These are phyloP conservation scores for Pneumocystis jirovecii DNA, from an alignment of 1,139 yeast species.

Conservation along the genomic window DNA sequence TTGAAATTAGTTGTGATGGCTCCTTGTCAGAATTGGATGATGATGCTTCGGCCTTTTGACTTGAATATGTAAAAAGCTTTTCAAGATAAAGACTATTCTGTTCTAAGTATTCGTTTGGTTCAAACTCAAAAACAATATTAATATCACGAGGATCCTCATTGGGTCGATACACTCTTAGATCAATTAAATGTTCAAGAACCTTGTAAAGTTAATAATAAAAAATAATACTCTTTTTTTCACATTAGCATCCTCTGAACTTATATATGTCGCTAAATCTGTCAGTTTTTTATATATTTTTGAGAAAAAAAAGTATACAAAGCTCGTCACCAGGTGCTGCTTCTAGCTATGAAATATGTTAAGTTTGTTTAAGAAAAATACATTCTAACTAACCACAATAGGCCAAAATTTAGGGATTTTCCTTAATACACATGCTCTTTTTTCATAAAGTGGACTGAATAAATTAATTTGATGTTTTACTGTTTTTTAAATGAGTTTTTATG, in stretches of 20 bases:
- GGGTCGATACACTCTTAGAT: slow-evolving; percentile 23
- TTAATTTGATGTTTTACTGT: slow-evolving; percentile 10
- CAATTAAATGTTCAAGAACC: slow-evolving; percentile 20
- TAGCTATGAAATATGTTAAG: slow-evolving; percentile 14
- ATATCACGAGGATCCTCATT: slow-evolving; percentile 21
- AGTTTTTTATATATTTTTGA: slow-evolving; percentile 22
- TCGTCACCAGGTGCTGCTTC: neutral
- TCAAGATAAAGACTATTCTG: slow-evolving; percentile 9
- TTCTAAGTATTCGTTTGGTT: slow-evolving; percentile 23
- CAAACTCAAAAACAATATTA: slow-evolving; percentile 23
- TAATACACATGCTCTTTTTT: slow-evolving; percentile 22
- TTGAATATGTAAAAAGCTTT: slow-evolving; percentile 5
- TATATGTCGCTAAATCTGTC: slow-evolving; percentile 17
- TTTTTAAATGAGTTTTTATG: neutral
- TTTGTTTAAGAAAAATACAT: slow-evolving; percentile 5
- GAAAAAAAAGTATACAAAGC: slow-evolving; percentile 18
- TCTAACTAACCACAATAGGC: slow-evolving; percentile 24
- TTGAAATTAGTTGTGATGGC: slow-evolving; percentile 17
- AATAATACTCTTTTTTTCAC: slow-evolving; percentile 1
- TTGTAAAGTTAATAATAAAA: neutral
- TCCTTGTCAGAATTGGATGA: slow-evolving; percentile 14
- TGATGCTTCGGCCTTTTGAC: slow-evolving; percentile 14
- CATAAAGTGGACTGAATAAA: slow-evolving; percentile 24
- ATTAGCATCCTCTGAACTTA: slow-evolving; percentile 14
- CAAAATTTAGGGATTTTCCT: slow-evolving; percentile 26